These are phyloP conservation scores for Salix brachista DNA, from an alignment of 345 rosid species.

Conservation along the genomic window DNA sequence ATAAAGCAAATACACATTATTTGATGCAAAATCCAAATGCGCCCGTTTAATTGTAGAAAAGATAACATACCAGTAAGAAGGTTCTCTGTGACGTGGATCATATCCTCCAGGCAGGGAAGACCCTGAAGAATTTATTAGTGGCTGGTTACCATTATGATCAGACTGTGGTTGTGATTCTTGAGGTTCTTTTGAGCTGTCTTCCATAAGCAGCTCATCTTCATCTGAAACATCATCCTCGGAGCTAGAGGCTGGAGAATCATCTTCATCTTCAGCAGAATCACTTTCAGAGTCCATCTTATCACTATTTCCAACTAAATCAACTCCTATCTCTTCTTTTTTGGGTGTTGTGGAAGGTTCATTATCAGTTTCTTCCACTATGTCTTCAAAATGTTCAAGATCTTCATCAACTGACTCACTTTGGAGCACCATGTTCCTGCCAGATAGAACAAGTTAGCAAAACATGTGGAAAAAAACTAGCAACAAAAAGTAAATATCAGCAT, in stretches of 20 bases:
- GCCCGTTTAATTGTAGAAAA: background rate
- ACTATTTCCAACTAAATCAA: slow-evolving; percentile 15
- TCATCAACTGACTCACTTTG: slow-evolving; percentile 84
- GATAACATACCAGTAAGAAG: slow-evolving; percentile 66
- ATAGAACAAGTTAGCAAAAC: background rate
- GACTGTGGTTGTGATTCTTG: slow-evolving; percentile 27
- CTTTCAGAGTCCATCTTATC: slow-evolving; percentile 29
- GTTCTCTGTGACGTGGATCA: slow-evolving; percentile 91
- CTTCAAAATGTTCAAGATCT: slow-evolving; percentile 92
- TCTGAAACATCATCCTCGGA: slow-evolving; percentile 60
- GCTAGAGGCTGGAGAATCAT: slow-evolving; percentile 16
- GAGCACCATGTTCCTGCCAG: slow-evolving; percentile 69
- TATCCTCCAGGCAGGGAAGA: slow-evolving; percentile 76
- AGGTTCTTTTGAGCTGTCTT: slow-evolving; percentile 28
- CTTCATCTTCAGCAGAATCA: slow-evolving; percentile 61
- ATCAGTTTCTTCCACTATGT: slow-evolving; percentile 64
- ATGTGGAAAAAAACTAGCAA: background rate
- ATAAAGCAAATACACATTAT: background rate
- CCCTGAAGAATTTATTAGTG: slow-evolving; percentile 24
- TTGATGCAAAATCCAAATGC: background rate
- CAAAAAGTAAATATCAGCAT: slow-evolving; percentile 8
- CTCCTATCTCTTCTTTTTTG: slow-evolving; percentile 33
- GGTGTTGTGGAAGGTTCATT: slow-evolving; percentile 22
- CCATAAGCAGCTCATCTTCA: slow-evolving; percentile 44
- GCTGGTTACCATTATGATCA: slow-evolving; percentile 21